Base-by-base conservation (phyloP, 2,329 filamentous ascomycete genomes). In the Penicillium hesseltinei region DNA sequence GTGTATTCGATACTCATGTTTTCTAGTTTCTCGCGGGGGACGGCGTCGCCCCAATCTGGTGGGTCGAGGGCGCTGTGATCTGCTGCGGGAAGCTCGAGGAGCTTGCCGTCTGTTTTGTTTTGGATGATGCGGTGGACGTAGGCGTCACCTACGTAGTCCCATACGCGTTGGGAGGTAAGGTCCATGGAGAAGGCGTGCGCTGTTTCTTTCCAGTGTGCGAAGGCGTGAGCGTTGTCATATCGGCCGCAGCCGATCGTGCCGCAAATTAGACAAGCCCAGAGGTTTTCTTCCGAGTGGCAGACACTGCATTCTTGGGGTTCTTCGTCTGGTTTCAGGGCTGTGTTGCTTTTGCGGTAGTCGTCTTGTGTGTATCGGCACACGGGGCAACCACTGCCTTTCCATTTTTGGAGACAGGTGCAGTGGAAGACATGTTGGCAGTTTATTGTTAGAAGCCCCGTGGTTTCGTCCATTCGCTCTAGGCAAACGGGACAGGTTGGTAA, bases 351-450 rank as follows among this genome's bases (percentile, higher is more conserved):
- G 47, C 71, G 75, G 56, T 77, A 72, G 55, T 83, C 81, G 46
- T 86, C 84, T 67, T 89, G 86, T 2, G 92, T 96, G 68, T 96
- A 96, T 35, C 94, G 86, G 69, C 94, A 99, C 7, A 99, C 92
- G 0, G 94, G 94, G 70, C 94, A 99, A 5, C 93, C 93, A 27
- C 88, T 89, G 5, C 93, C 92, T 70, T 90, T 91, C 94, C 94
- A 99, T 71, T 94, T 97, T 69, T 96, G 90, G 0, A 99, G 81
- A 75, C 94, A 99, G 1, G 88, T 92, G 71, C 94, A 97, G 73
- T 99, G 94, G 71, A 99, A 99, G 51, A 97, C 91, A 69, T 99
- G 94, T 69, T 97, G 93, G 71, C 94, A 99, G 31, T 95, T 88
- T 40, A 97, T 97, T 0, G 94, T 99, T 71, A 99, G 85, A 2